These are phyloP conservation scores for Withania somnifera DNA, from an alignment of 305 asterid genomes.

Conservation along the genomic window DNA sequence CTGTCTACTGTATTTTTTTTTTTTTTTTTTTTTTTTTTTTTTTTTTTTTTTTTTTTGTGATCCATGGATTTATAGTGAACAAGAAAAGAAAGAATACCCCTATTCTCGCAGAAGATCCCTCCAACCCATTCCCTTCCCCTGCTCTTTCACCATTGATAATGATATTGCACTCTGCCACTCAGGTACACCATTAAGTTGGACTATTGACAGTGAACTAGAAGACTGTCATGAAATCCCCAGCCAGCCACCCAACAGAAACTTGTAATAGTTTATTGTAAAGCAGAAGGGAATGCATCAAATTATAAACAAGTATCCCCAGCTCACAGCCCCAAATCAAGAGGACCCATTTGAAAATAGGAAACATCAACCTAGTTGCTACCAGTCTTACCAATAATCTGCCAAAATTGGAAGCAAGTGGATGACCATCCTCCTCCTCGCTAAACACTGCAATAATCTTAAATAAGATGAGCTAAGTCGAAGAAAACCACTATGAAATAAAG, in stretches of 20 bases:
- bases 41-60: background rate
- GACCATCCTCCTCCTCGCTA: constrained; percentile 36
- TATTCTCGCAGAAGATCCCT: background rate
- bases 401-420: constrained; percentile 52
- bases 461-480: constrained; percentile 6
- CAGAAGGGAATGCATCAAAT: background rate
- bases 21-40: background rate
- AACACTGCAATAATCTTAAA: constrained; percentile 36
- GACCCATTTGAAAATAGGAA: background rate
- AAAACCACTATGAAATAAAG: background rate
- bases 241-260: background rate
- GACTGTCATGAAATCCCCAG: background rate
- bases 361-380: constrained; percentile 7
- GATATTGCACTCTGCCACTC: background rate
- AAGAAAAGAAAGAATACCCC: background rate
- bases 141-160: background rate
- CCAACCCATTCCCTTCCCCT: background rate
- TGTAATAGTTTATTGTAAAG: background rate
- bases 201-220: background rate
- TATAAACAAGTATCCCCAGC: background rate
- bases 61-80: background rate
- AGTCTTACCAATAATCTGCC: constrained; percentile 76
- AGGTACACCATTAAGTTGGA: background rate
- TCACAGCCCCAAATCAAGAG: constrained; percentile 2
- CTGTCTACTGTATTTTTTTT: background rate